Conservation (phyloP, 2,329 filamentous ascomycete species). For the Paraconiothyrium sp. region DNA sequence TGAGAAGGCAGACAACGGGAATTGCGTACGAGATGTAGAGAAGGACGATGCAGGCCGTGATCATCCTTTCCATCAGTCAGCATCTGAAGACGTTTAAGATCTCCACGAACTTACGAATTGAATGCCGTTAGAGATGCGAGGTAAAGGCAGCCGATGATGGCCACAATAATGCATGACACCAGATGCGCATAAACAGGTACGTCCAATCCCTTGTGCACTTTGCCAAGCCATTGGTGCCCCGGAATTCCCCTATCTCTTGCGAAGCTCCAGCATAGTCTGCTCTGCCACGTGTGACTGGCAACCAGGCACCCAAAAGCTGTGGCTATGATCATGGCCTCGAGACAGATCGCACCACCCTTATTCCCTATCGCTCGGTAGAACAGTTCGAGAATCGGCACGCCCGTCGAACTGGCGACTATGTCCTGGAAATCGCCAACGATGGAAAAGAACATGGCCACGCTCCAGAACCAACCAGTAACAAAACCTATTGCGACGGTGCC, state of each 20-base stretch:
- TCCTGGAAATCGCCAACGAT: slow-evolving; percentile 56
- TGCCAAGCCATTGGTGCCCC: slow-evolving; percentile 51
- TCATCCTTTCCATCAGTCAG: slow-evolving; percentile 44
- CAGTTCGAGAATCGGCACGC: slow-evolving; percentile 59
- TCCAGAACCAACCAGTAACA: slow-evolving; percentile 59
- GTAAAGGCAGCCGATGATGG: slow-evolving; percentile 58
- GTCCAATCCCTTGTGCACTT: slow-evolving; percentile 53
- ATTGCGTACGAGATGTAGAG: slow-evolving; percentile 52
- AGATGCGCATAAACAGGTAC: slow-evolving; percentile 58
- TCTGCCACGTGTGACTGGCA: slow-evolving; percentile 61
- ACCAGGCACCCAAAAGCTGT: slow-evolving; percentile 60
- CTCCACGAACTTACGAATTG: slow-evolving; percentile 45
- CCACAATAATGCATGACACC: slow-evolving; percentile 56
- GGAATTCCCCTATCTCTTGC: slow-evolving; percentile 62
- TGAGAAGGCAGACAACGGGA: slow-evolving; percentile 57
- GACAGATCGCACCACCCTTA: slow-evolving; percentile 57
- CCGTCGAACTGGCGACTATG: slow-evolving; percentile 53
- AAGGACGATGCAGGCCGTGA: slow-evolving; percentile 55
- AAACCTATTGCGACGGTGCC: slow-evolving; percentile 61
- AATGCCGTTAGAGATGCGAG: slow-evolving; percentile 53
- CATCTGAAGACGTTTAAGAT: not conserved
- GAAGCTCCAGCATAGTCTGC: slow-evolving; percentile 62
- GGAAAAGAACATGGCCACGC: slow-evolving; percentile 61
- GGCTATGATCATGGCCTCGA: slow-evolving; percentile 58
- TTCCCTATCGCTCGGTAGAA: slow-evolving; percentile 56